These are phyloP conservation scores for Colletotrichum eremochloae DNA, from an alignment of 2,329 filamentous ascomycete genomes.

Conservation along the genomic window DNA sequence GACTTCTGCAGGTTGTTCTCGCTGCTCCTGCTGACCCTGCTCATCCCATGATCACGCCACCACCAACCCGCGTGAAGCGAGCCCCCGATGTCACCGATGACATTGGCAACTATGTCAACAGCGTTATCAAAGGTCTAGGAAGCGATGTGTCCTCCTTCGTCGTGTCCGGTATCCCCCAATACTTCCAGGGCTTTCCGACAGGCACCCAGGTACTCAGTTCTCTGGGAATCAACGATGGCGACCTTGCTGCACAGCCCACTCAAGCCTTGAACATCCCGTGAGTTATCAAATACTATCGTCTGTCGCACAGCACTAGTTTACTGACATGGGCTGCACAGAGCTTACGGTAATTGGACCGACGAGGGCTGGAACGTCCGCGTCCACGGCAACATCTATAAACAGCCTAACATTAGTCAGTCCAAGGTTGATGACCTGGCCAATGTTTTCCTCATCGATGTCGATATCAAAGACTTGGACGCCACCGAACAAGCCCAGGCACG, in stretches of 20 bases:
- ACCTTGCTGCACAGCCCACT: slow-evolving; percentile 74
- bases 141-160: slow-evolving; percentile 71
- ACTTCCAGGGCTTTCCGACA: slow-evolving; percentile 75
- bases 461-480: slow-evolving; percentile 69
- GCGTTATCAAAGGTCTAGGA: slow-evolving; percentile 65
- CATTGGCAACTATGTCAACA: slow-evolving; percentile 64
- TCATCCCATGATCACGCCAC: slow-evolving; percentile 47
- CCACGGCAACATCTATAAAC: slow-evolving; percentile 86
- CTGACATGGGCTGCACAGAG: slow-evolving; percentile 49
- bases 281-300: slow-evolving; percentile 40
- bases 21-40: slow-evolving; percentile 41
- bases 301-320: not conserved
- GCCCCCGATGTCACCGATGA: slow-evolving; percentile 52
- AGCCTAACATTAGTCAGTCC: slow-evolving; percentile 74
- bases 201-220: slow-evolving; percentile 71
- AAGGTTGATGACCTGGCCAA: slow-evolving; percentile 79
- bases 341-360: slow-evolving; percentile 84
- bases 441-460: slow-evolving; percentile 75
- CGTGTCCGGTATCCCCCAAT: slow-evolving; percentile 75
- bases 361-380: slow-evolving; percentile 82
- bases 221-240: slow-evolving; percentile 69
- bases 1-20: slow-evolving; percentile 38
- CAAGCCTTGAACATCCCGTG: slow-evolving; percentile 78
- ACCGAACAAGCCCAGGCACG: slow-evolving; percentile 75
- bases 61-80: slow-evolving; percentile 38